phyloP scores from a whole-genome alignment of 1,284 basidiomycete genomes.

The Schizophyllum amplum region DNA sequence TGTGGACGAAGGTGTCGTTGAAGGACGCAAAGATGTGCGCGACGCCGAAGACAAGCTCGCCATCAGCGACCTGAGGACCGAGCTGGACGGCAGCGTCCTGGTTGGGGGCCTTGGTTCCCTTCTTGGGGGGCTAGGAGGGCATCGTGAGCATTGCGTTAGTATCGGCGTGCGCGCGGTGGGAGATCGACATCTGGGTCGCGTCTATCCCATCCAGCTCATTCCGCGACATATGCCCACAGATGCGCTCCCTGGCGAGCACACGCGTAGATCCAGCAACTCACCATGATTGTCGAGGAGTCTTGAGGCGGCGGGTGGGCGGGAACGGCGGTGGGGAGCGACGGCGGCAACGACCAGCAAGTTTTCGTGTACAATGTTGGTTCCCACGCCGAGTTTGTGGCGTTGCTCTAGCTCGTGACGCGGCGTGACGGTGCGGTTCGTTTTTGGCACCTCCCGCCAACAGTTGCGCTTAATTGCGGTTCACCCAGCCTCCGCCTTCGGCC shows the following conservation, averaged over 20 bases:
- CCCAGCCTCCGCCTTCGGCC: too few relatives aligned
- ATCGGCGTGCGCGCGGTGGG: neutral
- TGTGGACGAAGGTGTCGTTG: constrained; percentile 99
- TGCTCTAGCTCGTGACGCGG: too few relatives aligned
- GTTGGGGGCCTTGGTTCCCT: constrained; percentile 62
- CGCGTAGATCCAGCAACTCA: neutral
- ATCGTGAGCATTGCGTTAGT: neutral
- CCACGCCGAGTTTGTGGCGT: neutral
- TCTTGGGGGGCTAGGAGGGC: constrained; percentile 61
- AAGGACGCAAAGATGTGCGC: constrained; percentile 97
- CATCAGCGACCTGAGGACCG: constrained; percentile 91
- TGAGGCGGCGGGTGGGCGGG: neutral
- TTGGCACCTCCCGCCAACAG: too few relatives aligned
- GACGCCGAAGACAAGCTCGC: constrained; percentile 93
- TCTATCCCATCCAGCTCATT: neutral
- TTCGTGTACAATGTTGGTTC: neutral
- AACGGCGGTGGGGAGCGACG: neutral
- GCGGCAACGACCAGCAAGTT: neutral
- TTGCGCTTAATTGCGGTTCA: too few relatives aligned
- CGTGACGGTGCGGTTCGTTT: too few relatives aligned
- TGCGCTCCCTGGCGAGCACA: neutral
- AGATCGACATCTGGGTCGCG: neutral
- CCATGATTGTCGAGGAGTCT: neutral
- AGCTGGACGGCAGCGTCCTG: constrained; percentile 81
- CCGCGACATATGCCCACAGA: neutral